Evolutionary conservation across 345 rosid genomes (phyloP).

Genomic region (Mallotus nudiflorus): DNA sequence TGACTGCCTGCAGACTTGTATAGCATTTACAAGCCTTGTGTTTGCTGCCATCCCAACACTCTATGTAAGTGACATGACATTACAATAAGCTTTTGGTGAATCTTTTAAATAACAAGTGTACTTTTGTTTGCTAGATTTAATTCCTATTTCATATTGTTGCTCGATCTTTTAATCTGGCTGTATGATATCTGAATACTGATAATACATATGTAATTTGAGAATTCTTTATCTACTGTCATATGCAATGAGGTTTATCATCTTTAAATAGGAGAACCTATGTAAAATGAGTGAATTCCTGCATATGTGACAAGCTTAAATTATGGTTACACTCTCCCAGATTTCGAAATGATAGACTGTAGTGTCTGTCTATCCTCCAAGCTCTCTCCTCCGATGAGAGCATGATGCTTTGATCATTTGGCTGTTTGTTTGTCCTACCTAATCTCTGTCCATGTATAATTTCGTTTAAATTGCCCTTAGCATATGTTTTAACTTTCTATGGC

Average conservation of each 20-base stretch:
- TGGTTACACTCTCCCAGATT: neutral
- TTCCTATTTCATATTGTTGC: neutral
- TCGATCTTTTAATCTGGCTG: neutral
- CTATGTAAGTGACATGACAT: slow-evolving; percentile 49
- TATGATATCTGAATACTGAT: no score
- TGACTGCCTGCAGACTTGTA: slow-evolving; percentile 60
- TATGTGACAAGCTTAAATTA: no score
- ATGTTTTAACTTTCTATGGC: neutral
- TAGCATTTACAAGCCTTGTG: slow-evolving; percentile 79
- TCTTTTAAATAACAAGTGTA: neutral
- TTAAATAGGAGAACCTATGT: neutral
- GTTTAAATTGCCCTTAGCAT: neutral
- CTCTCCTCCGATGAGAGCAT: neutral
- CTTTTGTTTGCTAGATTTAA: neutral
- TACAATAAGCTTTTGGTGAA: slow-evolving; percentile 51
- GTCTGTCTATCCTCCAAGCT: neutral
- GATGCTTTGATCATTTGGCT: neutral
- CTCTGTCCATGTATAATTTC: neutral
- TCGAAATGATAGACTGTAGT: neutral
- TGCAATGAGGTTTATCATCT: neutral
- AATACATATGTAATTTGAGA: no score
- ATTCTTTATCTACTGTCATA: neutral
- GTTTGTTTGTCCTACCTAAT: neutral
- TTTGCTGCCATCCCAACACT: slow-evolving; percentile 80
- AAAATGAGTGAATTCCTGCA: no score